phyloP scores from a whole-genome alignment of 768 basidiomycete species.

The Hortiboletus campestris region DNA sequence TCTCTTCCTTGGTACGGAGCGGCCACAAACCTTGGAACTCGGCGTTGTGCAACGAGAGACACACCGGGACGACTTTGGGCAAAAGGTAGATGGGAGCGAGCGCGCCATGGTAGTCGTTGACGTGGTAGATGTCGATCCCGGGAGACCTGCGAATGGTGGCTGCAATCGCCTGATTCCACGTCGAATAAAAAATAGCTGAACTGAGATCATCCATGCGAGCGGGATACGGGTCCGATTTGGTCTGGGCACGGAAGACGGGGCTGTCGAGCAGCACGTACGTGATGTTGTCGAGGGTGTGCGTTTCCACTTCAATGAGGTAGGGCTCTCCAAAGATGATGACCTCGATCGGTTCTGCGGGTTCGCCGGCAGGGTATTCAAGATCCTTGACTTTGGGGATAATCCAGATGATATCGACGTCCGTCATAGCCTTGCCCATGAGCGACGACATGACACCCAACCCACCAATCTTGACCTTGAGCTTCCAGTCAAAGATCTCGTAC shows the following conservation, averaged over 20 bases:
- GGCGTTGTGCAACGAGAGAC: conserved; percentile 92
- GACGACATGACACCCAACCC: conserved; percentile 97
- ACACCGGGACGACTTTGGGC: conserved; percentile 86
- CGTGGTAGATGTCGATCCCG: conserved; percentile 88
- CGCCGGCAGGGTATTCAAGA: conserved; percentile 87
- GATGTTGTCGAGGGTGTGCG: conserved; percentile 90
- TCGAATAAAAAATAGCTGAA: conserved; percentile 96
- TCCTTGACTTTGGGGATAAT: conserved; percentile 94
- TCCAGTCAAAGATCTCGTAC: conserved; percentile 97
- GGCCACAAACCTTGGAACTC: conserved; percentile 99
- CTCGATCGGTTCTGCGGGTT: conserved; percentile 91
- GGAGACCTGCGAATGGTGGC: conserved; percentile 85
- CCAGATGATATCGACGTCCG: conserved; percentile 93
- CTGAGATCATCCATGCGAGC: conserved; percentile 96
- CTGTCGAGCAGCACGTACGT: conserved; percentile 93
- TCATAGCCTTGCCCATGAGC: conserved; percentile 98
- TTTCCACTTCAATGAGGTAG: conserved; percentile 94
- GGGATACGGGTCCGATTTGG: conserved; percentile 93
- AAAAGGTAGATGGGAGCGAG: conserved; percentile 88
- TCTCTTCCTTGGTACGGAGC: conserved; percentile 93
- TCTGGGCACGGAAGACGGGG: conserved; percentile 95
- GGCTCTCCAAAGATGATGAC: conserved; percentile 96
- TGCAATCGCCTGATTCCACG: conserved; percentile 97
- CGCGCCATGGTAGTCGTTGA: conserved; percentile 95
- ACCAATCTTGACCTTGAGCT: conserved; percentile 96